A percentile compares a stretch with the other conserved stretches of the same genome.
phyloP scores from a whole-genome alignment of 148 eudicot genomes.

The Rhododendron griersonianum region DNA sequence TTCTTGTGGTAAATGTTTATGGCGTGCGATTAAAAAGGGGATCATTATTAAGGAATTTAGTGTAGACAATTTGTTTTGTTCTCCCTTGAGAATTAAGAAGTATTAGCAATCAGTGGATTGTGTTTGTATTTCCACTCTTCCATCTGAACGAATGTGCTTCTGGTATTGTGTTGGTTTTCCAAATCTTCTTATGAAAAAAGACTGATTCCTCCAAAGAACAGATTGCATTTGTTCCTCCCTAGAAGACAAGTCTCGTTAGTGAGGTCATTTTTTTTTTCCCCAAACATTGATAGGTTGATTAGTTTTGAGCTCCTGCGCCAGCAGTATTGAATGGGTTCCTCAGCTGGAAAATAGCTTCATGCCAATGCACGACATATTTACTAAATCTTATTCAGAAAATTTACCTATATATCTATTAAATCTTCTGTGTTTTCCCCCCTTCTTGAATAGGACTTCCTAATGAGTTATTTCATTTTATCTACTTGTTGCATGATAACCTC shows the following conservation, averaged over 20 bases:
- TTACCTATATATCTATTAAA: too few relatives aligned
- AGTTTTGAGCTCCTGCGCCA: not conserved
- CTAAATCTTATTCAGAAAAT: not conserved
- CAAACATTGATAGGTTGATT: not conserved
- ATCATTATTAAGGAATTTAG: not conserved
- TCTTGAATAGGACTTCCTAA: too few relatives aligned
- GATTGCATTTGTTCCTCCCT: not conserved
- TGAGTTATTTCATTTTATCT: too few relatives aligned
- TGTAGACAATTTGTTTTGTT: not conserved
- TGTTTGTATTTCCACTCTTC: not conserved
- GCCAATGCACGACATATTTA: not conserved
- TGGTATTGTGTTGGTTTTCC: not conserved
- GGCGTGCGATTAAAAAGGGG: not conserved
- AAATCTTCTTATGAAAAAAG: not conserved
- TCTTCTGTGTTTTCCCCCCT: too few relatives aligned
- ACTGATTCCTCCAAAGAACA: not conserved
- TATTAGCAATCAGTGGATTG: not conserved
- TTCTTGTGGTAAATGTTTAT: too few relatives aligned
- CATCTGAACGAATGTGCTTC: not conserved
- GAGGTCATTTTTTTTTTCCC: too few relatives aligned
- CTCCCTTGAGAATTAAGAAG: not conserved
- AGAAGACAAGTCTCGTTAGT: not conserved
- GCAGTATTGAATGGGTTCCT: not conserved
- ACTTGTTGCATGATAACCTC: too few relatives aligned
- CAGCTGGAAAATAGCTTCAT: not conserved